A percentile compares a stretch with the other conserved stretches of the same genome.
Evolutionary conservation across 2,329 filamentous ascomycete genomes (phyloP).

Genomic region (Penicillium sp.): DNA sequence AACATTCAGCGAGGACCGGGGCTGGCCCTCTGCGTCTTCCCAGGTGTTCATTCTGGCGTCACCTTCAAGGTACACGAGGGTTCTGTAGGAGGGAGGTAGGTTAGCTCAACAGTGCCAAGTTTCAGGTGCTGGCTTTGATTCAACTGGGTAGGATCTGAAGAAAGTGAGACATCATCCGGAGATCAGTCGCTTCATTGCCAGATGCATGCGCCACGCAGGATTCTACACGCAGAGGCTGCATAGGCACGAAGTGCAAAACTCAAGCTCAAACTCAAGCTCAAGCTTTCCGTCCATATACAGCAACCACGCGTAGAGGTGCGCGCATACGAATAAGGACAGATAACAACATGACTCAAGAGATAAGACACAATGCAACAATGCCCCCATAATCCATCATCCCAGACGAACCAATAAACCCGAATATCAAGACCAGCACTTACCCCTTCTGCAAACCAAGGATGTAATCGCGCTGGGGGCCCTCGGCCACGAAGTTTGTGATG

Average conservation of each 20-base stretch:
- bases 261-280: background rate
- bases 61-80: conserved; percentile 79
- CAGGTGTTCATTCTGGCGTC: conserved; percentile 69
- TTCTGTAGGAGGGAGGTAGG: conserved; percentile 49
- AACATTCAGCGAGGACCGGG: conserved; percentile 62
- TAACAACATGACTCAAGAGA: background rate
- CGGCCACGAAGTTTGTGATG: conserved; percentile 67
- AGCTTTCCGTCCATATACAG: background rate
- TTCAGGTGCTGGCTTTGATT: background rate
- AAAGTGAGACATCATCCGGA: background rate
- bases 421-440: conserved; percentile 54
- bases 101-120: background rate
- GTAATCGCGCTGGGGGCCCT: conserved; percentile 68
- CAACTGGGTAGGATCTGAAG: background rate
- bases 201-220: background rate
- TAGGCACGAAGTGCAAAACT: background rate
- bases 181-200: background rate
- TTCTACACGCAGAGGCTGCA: too few relatives aligned
- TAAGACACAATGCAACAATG: background rate
- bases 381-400: too few relatives aligned
- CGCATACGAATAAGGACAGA: background rate
- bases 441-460: conserved; percentile 77
- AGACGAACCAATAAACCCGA: background rate
- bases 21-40: conserved; percentile 69
- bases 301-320: background rate